Evolutionary conservation across 2,329 filamentous ascomycete species (phyloP), one percentile per base, ranked within the genome.

Genomic region (Pseudogymnoascus sp.): DNA sequence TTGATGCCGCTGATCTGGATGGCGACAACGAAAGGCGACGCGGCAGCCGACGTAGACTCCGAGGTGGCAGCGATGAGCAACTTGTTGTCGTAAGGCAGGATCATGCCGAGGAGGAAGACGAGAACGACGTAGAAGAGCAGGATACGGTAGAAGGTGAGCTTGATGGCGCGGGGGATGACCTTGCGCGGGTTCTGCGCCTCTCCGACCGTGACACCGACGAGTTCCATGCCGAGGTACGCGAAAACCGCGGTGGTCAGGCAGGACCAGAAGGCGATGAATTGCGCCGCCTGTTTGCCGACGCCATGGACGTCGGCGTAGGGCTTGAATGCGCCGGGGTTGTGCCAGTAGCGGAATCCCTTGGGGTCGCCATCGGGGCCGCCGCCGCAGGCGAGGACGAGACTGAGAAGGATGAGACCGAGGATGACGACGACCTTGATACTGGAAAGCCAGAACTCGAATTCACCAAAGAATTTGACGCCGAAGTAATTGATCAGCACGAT

Each of bases 341-440:
- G 70, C 80, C 80, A 83, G 67, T 82, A 82, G 46, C 72, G 70
- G 69, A 83, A 82, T 12, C 82, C 82, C 3, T 82, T 73, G 2
- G 77, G 75, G 14, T 79, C 72, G 59, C 81, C 78, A 25, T 86
- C 82, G 5, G 85, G 85, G 4, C 86, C 88, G 61, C 87, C 88
- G 36, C 88, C 88, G 12, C 84, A 77, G 63, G 84, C 84, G 59
- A 90, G 78, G 67, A 89, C 76, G 62, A 90, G 76, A 12, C 83
- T 82, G 64, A 89, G 79, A 31, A 90, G 72, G 67, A 90, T 89
- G 62, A 90, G 76, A 34, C 82, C 86, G 65, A 88, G 68, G 64
- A 90, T 85, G 69, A 87, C 82, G 56, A 88, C 69, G 65, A 90
- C 85, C 70, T 90, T 90, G 79, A 89, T 84, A 31, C 84, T 86